Conservation (phyloP, 169 alveolate species). For the Blepharisma undulans region DNA sequence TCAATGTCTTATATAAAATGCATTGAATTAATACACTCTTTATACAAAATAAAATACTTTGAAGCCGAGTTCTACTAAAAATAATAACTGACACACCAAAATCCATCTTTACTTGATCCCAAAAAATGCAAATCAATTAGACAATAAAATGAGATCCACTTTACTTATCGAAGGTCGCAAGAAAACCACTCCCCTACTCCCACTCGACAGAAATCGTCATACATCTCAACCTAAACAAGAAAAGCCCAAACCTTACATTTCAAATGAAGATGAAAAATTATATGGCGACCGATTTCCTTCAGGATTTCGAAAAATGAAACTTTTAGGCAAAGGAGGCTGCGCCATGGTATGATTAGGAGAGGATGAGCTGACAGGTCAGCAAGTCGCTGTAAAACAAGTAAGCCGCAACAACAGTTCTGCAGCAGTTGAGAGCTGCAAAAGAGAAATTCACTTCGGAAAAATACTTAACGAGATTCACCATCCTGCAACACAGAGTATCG, state of each 20-base stretch:
- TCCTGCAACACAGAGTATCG: constrained; percentile 46
- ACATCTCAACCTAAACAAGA: not conserved
- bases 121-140: not conserved
- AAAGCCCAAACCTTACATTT: not conserved
- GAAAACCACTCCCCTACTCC: not conserved
- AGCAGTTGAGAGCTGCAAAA: constrained; percentile 10
- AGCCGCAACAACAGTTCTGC: constrained; percentile 41
- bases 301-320: constrained; percentile 56
- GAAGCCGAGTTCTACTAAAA: too few species aligned
- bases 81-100: not conserved
- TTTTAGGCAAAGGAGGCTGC: constrained; percentile 85
- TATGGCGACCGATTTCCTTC: constrained; percentile 62
- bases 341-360: constrained; percentile 84
- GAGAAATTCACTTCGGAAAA: constrained; percentile 25
- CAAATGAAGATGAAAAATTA: constrained; percentile 60
- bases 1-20: too few species aligned
- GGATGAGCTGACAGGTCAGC: constrained; percentile 39
- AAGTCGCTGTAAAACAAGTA: constrained; percentile 69
- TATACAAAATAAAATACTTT: too few species aligned
- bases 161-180: not conserved
- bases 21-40: too few species aligned
- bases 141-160: not conserved
- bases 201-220: not conserved
- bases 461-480: constrained; percentile 37
- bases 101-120: not conserved